Conservation (phyloP, 1,139 yeast species). For the Kodamaea anthophila region DNA sequence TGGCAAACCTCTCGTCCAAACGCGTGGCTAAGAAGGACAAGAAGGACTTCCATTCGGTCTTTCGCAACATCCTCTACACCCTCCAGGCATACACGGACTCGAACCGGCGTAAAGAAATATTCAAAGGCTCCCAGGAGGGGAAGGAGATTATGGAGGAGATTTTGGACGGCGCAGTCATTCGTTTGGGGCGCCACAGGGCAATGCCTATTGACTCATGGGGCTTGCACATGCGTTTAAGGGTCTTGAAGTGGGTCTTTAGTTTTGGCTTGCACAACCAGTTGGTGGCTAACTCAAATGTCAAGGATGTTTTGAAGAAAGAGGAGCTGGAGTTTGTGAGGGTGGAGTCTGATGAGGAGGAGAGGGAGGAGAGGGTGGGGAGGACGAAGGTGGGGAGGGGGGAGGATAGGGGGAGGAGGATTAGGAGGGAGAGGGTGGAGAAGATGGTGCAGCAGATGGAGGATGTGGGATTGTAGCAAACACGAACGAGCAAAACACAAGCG, state of each 20-base stretch:
- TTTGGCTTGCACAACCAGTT: slow-evolving; percentile 61
- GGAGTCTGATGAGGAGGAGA: not conserved
- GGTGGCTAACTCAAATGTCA: slow-evolving; percentile 42
- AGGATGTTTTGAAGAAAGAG: slow-evolving; percentile 40
- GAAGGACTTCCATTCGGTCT: slow-evolving; percentile 53
- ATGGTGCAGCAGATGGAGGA: slow-evolving; percentile 11
- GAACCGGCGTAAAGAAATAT: slow-evolving; percentile 29
- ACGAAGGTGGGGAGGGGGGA: slow-evolving; percentile 11
- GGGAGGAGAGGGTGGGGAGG: slow-evolving; percentile 8
- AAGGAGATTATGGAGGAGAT: slow-evolving; percentile 32
- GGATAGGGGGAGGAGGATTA: slow-evolving; percentile 13
- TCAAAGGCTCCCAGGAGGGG: slow-evolving; percentile 33
- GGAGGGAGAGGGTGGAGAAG: slow-evolving; percentile 13
- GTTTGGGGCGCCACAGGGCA: slow-evolving; percentile 49
- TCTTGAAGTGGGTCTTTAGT: slow-evolving; percentile 67
- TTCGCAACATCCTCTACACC: slow-evolving; percentile 54
- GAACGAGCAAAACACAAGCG: no score
- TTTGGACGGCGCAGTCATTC: slow-evolving; percentile 44
- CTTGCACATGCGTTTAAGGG: slow-evolving; percentile 54
- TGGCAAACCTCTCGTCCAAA: slow-evolving; percentile 50
- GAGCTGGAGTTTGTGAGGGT: slow-evolving; percentile 19
- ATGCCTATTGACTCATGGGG: slow-evolving; percentile 65
- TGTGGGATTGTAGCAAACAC: slow-evolving; percentile 6
- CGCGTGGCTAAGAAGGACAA: slow-evolving; percentile 58
- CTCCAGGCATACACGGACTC: slow-evolving; percentile 38